Percentiles rank a stretch among this genome's conserved stretches.
phyloP scores from a whole-genome alignment of 352 stramenopile genomes.

The Thraustochytrium sp. region DNA sequence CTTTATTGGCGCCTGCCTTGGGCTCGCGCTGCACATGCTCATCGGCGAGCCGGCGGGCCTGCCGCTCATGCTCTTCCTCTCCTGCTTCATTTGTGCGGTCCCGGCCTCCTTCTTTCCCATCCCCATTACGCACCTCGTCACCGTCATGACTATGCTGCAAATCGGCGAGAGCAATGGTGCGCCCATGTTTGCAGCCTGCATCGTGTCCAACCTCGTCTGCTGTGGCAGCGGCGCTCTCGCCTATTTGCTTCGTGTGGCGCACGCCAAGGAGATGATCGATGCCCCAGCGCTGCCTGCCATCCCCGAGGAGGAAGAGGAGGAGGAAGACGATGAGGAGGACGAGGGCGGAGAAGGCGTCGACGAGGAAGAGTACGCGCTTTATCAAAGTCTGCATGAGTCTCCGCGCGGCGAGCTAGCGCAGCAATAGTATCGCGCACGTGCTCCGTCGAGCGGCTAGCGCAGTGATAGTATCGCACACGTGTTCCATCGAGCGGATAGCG shows the following conservation, averaged over 20 bases:
- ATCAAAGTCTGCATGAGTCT: too few relatives aligned
- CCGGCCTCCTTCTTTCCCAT: conserved; percentile 22
- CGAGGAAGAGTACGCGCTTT: too few relatives aligned
- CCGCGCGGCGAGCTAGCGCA: too few relatives aligned
- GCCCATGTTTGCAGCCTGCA: conserved; percentile 3
- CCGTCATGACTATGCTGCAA: conserved; percentile 11
- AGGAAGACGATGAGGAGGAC: too few relatives aligned
- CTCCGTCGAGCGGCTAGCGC: too few relatives aligned
- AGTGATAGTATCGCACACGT: too few relatives aligned
- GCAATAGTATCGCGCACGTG: too few relatives aligned
- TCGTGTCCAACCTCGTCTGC: conserved; percentile 10
- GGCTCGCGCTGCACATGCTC: background rate
- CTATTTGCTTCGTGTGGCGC: background rate
- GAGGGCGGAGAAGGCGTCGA: too few relatives aligned
- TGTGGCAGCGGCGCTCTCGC: background rate
- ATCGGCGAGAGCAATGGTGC: conserved; percentile 6
- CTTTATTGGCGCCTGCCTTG: conserved; percentile 25
- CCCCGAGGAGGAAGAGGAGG: background rate
- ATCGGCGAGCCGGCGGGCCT: background rate
- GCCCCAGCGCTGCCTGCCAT: background rate
- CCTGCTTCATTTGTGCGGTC: conserved; percentile 17
- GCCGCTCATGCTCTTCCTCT: background rate
- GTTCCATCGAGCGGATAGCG: too few relatives aligned
- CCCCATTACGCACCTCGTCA: conserved; percentile 8
- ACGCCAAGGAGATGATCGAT: background rate